Evolutionary conservation across 1,284 basidiomycete genomes (phyloP).

Genomic region (Ceratobasidium sp.): DNA sequence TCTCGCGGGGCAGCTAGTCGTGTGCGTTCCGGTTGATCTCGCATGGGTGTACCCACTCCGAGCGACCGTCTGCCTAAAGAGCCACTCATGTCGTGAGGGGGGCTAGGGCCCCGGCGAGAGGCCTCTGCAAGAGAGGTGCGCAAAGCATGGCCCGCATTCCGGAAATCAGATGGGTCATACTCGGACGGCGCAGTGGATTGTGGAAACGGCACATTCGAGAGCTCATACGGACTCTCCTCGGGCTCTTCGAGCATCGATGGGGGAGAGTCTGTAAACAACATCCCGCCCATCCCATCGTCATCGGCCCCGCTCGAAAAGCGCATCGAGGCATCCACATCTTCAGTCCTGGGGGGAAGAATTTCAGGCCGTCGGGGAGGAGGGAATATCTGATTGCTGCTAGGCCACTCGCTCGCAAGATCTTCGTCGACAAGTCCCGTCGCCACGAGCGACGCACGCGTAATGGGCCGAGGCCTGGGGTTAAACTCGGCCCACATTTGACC

Average conservation of each 20-base stretch:
- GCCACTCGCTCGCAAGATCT: constrained; percentile 8
- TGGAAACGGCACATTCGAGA: neutral
- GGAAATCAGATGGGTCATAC: constrained; percentile 2
- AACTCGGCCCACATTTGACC: constrained; percentile 12
- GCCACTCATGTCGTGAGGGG: neutral
- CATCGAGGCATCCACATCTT: neutral
- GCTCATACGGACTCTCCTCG: neutral
- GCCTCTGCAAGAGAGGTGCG: neutral
- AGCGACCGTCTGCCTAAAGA: neutral
- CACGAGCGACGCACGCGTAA: constrained; percentile 15
- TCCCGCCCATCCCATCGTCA: neutral
- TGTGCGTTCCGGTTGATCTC: no score
- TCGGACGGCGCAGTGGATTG: neutral
- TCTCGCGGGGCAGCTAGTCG: constrained; percentile 3
- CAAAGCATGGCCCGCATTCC: constrained; percentile 4
- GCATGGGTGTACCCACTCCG: no score
- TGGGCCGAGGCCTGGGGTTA: neutral
- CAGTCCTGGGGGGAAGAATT: constrained; percentile 7
- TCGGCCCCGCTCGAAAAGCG: neutral
- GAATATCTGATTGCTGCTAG: neutral
- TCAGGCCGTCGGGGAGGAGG: constrained; percentile 17
- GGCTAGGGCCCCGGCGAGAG: neutral
- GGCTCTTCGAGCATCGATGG: constrained; percentile 31
- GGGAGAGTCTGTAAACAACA: constrained; percentile 20
- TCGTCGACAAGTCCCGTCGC: constrained; percentile 16